A percentile compares a stretch with the other conserved stretches of the same genome.
Conservation (phyloP, 208 protist species). For the Leishmania gerbilli region DNA sequence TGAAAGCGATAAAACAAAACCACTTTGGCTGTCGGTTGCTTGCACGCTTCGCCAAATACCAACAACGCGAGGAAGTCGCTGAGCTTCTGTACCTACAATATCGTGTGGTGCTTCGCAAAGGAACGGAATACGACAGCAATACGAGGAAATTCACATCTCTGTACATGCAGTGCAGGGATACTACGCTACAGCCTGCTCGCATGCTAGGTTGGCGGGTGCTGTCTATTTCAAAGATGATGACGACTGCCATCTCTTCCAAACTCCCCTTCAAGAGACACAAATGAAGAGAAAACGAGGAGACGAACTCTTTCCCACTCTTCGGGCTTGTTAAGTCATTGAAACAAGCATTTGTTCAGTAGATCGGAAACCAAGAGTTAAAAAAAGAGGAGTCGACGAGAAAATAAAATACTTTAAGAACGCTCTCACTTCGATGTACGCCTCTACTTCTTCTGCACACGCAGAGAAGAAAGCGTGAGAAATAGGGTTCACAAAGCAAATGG, state of each 20-base stretch:
- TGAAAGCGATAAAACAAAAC: background rate
- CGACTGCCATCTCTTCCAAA: background rate
- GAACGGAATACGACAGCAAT: background rate
- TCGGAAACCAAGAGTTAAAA: background rate
- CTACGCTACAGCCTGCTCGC: background rate
- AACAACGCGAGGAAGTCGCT: background rate
- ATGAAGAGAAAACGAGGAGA: background rate
- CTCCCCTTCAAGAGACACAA: background rate
- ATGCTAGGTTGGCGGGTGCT: background rate
- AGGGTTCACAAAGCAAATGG: background rate
- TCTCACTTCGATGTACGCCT: background rate
- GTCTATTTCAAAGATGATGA: background rate
- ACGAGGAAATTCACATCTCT: background rate
- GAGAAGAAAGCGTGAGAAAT: background rate
- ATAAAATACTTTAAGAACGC: background rate
- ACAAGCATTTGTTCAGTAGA: background rate
- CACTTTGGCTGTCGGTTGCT: background rate
- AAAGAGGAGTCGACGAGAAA: background rate
- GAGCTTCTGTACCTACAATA: background rate
- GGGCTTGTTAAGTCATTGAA: too few species aligned
- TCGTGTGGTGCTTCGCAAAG: background rate
- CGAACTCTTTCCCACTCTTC: background rate
- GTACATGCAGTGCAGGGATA: background rate
- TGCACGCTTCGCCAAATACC: too few species aligned
- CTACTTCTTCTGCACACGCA: background rate